Evolutionary conservation across 805 yeast species (phyloP).

Genomic region (Candida montana): DNA sequence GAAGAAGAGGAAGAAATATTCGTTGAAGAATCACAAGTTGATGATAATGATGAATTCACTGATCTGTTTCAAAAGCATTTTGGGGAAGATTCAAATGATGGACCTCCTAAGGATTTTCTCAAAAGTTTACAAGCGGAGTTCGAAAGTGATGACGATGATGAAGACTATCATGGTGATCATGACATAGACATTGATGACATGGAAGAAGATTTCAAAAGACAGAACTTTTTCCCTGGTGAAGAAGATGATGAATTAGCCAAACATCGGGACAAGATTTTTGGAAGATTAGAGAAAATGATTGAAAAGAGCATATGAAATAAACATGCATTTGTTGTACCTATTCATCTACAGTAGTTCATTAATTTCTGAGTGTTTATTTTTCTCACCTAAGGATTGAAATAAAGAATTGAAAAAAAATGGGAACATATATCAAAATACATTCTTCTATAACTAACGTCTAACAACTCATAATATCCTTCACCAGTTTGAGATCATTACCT

Average conservation of each 20-base stretch:
- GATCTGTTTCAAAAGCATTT: conserved; percentile 7
- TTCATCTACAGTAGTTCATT: too few relatives aligned
- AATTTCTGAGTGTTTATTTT: conserved; percentile 2
- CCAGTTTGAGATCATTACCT: conserved; percentile 3
- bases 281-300: conserved; percentile 50
- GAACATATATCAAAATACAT: conserved; percentile 1
- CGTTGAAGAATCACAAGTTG: not conserved
- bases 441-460: conserved; percentile 3
- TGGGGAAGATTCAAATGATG: not conserved
- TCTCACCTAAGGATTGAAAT: not conserved
- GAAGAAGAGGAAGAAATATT: conserved; percentile 3
- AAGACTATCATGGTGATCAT: conserved; percentile 58
- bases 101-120: conserved; percentile 4
- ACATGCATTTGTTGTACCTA: too few relatives aligned
- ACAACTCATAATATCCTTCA: not conserved
- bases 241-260: conserved; percentile 44
- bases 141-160: conserved; percentile 24
- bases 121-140: conserved; percentile 1
- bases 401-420: conserved; percentile 2
- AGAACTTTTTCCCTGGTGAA: conserved; percentile 52
- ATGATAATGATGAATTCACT: not conserved
- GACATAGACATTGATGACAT: conserved; percentile 27
- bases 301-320: not conserved
- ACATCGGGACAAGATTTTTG: conserved; percentile 37
- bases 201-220: conserved; percentile 34